Evolutionary conservation across 2,329 filamentous ascomycete genomes (phyloP), one percentile per base, ranked within the genome.

Genomic region (Fusarium sp.): DNA sequence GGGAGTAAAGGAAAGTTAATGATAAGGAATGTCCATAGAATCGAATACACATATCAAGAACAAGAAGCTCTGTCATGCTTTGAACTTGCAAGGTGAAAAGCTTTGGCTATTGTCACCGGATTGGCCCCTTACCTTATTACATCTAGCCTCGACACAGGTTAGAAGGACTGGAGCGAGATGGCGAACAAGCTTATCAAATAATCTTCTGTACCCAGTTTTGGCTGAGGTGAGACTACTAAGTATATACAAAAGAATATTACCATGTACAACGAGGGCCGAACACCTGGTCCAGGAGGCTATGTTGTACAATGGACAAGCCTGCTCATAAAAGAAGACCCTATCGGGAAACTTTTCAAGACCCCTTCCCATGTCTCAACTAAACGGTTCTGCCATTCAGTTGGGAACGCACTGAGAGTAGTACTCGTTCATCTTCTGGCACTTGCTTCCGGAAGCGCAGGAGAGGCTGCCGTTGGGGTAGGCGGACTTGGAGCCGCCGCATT

Each of bases 381-480:
- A 36, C 44, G 43, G 42, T 31, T 60, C 49, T 42, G 45, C 61
- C 54, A 42, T 25, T 65, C 66, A 69, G 61, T 67, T 69, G 44
- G 68, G 67, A 9, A 61, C 3, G 19, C 68, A 70, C 59, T 70
- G 68, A 6, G 65, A 68, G 64, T 70, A 70, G 40, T 52, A 70
- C 43, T 69, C 65, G 53, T 69, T 70, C 35, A 47, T 44, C 64
- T 60, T 65, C 43, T 68, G 58, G 52, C 68, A 70, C 48, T 59
- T 64, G 64, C 58, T 67, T 48, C 68, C 65, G 11, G 57, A 25
- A 24, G 50, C 68, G 40, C 68, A 70, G 31, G 58, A 11, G 19
- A 70, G 58, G 52, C 51, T 55, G 12, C 68, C 68, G 34, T 68
- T 53, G 34, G 68, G 68, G 53, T 58, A 70, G 31, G 51, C 42